Evolutionary conservation across 768 basidiomycete species (phyloP).

Genomic region (Pleurotus ostreatus): DNA sequence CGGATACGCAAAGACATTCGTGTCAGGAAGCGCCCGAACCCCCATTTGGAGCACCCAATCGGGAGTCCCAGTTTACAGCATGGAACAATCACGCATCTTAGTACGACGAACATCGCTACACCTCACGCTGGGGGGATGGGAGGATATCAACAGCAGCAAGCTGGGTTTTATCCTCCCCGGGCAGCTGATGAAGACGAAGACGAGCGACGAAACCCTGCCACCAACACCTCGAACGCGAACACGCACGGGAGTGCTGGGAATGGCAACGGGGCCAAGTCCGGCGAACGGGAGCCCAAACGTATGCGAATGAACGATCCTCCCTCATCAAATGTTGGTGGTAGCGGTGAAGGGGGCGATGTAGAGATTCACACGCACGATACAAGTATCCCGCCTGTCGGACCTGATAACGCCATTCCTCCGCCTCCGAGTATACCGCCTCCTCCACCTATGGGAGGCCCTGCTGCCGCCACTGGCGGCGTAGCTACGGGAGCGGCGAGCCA

Average conservation of each 20-base stretch:
- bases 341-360: constrained; percentile 9
- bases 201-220: no score
- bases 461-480: not conserved
- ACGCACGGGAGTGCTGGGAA: constrained; percentile 1
- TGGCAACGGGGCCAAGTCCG: constrained; percentile 8
- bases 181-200: no score
- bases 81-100: no score
- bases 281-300: constrained; percentile 31
- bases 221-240: not conserved
- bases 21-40: constrained; percentile 65
- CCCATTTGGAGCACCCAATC: constrained; percentile 31
- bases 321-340: no score
- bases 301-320: constrained; percentile 27
- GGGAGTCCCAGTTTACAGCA: constrained; percentile 10
- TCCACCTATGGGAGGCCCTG: not conserved
- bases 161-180: no score
- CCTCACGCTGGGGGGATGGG: no score
- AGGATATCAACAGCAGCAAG: no score
- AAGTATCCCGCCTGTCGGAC: constrained; percentile 11
- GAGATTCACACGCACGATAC: constrained; percentile 19
- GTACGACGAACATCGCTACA: no score
- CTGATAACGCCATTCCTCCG: not conserved
- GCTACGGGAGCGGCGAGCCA: not conserved
- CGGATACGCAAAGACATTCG: constrained; percentile 90
- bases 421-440: constrained; percentile 4